Evolutionary conservation across 208 protist species (phyloP).

Genomic region (Ichthyophonus hoferi): DNA sequence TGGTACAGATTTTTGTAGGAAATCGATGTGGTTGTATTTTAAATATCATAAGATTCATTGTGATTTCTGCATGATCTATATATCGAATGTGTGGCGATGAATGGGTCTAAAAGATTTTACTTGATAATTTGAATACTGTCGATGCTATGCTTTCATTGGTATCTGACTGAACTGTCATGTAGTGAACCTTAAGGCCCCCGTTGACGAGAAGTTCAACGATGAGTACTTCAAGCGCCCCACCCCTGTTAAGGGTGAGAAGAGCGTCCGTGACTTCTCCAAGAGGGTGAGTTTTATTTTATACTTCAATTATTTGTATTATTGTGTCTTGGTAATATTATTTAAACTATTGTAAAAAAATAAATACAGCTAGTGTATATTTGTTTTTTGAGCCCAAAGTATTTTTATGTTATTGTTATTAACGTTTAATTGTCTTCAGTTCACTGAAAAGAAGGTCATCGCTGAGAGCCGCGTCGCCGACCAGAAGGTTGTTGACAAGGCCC

Average conservation of each 20-base stretch:
- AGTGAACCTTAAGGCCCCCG: too few species aligned
- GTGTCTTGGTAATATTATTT: too few species aligned
- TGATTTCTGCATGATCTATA: too few species aligned
- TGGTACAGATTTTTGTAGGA: too few species aligned
- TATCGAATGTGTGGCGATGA: too few species aligned
- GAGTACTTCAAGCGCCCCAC: conserved; percentile 61
- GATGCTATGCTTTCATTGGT: too few species aligned
- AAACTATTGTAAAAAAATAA: not conserved
- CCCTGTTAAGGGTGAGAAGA: conserved; percentile 42
- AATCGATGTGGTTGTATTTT: too few species aligned
- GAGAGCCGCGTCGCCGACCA: conserved; percentile 60
- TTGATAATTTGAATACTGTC: too few species aligned
- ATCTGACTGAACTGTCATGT: too few species aligned
- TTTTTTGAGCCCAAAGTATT: not conserved
- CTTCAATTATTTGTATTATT: too few species aligned
- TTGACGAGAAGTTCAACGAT: conserved; percentile 65
- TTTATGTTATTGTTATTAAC: not conserved
- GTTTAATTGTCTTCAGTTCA: not conserved
- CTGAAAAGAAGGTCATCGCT: conserved; percentile 34
- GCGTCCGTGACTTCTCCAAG: conserved; percentile 37
- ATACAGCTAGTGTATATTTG: not conserved
- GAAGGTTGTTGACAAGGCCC: conserved; percentile 65
- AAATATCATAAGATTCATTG: too few species aligned
- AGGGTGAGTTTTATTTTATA: not conserved
- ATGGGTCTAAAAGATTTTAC: too few species aligned